These are phyloP conservation scores for Phoenix dactylifera DNA, from an alignment of 176 grass and related monocot genomes.

Conservation along the genomic window DNA sequence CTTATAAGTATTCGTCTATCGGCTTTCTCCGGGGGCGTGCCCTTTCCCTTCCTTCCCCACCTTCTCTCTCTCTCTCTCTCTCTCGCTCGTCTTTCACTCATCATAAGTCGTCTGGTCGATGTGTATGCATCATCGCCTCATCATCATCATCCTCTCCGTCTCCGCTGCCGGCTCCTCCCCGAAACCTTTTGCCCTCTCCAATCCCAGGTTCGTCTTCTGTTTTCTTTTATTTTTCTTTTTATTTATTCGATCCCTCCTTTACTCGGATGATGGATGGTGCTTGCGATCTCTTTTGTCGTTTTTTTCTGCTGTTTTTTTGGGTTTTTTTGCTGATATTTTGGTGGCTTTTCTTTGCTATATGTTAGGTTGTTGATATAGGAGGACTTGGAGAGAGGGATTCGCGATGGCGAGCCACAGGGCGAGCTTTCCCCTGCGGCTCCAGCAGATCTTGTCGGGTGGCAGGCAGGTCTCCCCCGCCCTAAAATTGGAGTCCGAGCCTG, in stretches of 20 bases:
- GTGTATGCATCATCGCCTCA: slow-evolving; percentile 30
- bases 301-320: slow-evolving; percentile 40
- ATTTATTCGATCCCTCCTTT: neutral
- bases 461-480: slow-evolving; percentile 58
- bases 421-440: slow-evolving; percentile 80
- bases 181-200: slow-evolving; percentile 25
- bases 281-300: neutral
- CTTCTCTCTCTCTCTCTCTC: neutral
- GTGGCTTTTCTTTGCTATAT: neutral
- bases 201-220: neutral
- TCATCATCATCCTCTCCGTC: neutral
- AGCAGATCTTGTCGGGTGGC: slow-evolving; percentile 83
- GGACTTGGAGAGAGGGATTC: slow-evolving; percentile 33
- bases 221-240: too few species aligned
- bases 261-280: too few species aligned
- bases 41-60: slow-evolving; percentile 11
- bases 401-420: slow-evolving; percentile 72
- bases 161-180: neutral
- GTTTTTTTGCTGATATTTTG: slow-evolving; percentile 11
- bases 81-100: neutral
- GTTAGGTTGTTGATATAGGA: slow-evolving; percentile 31
- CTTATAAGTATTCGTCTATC: too few species aligned
- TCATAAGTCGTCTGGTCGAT: slow-evolving; percentile 22
- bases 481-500: slow-evolving; percentile 81
- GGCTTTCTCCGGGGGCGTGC: too few species aligned